phyloP scores from a whole-genome alignment of 306 rosid species.

The Vicia faba region DNA sequence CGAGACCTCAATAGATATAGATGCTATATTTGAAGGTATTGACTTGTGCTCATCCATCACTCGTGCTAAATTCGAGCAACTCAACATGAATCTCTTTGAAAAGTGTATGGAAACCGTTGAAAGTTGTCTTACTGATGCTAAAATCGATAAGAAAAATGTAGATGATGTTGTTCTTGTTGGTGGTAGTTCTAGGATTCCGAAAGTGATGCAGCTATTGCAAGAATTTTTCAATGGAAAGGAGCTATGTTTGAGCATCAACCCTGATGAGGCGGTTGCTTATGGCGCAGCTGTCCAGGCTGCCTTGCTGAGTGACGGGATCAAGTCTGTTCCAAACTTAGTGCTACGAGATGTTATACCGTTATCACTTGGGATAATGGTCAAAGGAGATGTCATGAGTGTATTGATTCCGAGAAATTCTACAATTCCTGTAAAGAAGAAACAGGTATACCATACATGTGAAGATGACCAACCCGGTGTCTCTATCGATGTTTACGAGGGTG shows the following conservation, averaged over 20 bases:
- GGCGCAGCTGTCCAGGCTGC: constrained; percentile 24
- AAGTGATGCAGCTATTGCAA: not conserved
- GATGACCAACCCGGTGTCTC: not conserved
- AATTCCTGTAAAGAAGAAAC: not conserved
- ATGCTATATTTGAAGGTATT: constrained; percentile 1
- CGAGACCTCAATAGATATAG: not conserved
- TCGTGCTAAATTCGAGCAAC: constrained; percentile 4
- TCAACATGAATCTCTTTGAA: not conserved
- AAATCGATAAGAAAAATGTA: not conserved
- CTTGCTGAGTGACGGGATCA: not conserved
- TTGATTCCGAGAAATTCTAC: not conserved
- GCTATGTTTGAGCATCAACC: constrained; percentile 4
- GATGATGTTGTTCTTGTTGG: constrained; percentile 28
- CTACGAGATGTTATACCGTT: not conserved
- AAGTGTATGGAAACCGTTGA: constrained; percentile 8
- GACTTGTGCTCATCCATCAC: not conserved
- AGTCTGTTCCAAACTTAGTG: not conserved
- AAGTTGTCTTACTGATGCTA: constrained; percentile 6
- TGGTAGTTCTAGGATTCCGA: constrained; percentile 4
- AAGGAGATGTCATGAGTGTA: not conserved
- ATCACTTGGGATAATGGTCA: not conserved
- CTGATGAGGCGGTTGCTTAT: constrained; percentile 18
- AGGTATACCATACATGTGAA: not conserved
- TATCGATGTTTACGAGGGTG: not conserved
- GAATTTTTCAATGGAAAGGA: constrained; percentile 1